Conservation (phyloP, 768 basidiomycete species). For the Royoungia palumana region DNA sequence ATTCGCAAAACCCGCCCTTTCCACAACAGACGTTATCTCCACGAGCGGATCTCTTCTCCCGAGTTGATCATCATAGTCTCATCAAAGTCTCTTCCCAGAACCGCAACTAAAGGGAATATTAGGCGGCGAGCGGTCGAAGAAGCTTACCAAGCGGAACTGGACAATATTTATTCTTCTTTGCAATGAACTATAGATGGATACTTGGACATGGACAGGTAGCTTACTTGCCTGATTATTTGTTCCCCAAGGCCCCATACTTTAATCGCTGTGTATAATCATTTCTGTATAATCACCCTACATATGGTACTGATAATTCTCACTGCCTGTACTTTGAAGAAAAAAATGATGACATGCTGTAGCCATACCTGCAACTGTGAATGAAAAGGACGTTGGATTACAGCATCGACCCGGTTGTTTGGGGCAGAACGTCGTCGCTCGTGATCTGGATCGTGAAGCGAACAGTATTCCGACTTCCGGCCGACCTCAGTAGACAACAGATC, state of each 20-base stretch:
- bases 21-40: constrained; percentile 71
- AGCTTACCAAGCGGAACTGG: constrained; percentile 52
- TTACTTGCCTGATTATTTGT: constrained; percentile 20
- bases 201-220: background rate
- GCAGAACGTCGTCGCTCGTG: constrained; percentile 15
- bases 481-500: constrained; percentile 29
- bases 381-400: background rate
- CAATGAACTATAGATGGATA: constrained; percentile 7
- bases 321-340: background rate
- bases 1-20: constrained; percentile 70
- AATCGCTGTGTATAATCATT: constrained; percentile 6
- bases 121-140: constrained; percentile 76
- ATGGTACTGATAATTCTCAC: constrained; percentile 8
- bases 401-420: background rate
- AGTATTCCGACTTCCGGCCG: constrained; percentile 17
- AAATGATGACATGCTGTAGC: constrained; percentile 8
- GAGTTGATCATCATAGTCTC: constrained; percentile 69
- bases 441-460: constrained; percentile 26
- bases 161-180: constrained; percentile 48
- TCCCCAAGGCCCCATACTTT: background rate
- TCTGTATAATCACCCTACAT: constrained; percentile 18
- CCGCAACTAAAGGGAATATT: constrained; percentile 80
- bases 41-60: constrained; percentile 67
- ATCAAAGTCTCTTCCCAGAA: constrained; percentile 65
- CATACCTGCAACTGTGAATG: background rate